Evolutionary conservation across 306 rosid species (phyloP), one percentile per base, ranked within the genome.

Genomic region (Casuarina equisetifolia): DNA sequence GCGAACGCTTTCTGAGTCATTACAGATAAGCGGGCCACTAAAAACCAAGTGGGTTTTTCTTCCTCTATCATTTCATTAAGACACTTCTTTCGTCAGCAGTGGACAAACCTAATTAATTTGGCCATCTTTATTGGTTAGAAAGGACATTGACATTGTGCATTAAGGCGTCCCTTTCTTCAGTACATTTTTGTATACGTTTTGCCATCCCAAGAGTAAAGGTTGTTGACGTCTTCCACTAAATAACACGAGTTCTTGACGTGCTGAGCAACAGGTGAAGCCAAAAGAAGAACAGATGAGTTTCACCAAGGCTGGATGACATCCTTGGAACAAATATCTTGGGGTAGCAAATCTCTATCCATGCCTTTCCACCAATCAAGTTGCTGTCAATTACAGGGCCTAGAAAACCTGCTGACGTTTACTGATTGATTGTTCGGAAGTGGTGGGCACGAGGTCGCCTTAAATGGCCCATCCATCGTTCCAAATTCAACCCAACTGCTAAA

Each of bases 21-120:
- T 73, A 74, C 58, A 45, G 81, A 83, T 83, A 51, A 80, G 91
- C 82, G 91, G 87, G 78, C 80, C 85, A 74, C 71, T 62, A 79
- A 35, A 8, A 54, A 44, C 38, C 75, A 19, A 71, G 67, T 43
- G 66, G 82, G 54, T 70, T 64, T 77, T 76, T 46, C 64, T 43
- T 69, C 76, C 61, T 72, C 0, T 1, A 12, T 62, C 75, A 59
- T 67, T 59, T 80, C 85, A 82, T 75, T 17, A 44, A 40, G 63
- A 82, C 69, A 57, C 57, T 20, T 3, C 76, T 43, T 72, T 75
- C 79, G 19, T 39, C 78, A 43, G 55, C 10, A 58, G 2, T 72
- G 73, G 70, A 82, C 61, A 70, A 42, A 62, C 44, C 48, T 35
- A 3, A 38, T 78, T 78, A 75, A 76, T 66, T 78, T 57, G 39